Percentiles rank a stretch among this genome's conserved stretches.
phyloP scores from a whole-genome alignment of 257 asterid genomes.

The Thymus mandschuricus region DNA sequence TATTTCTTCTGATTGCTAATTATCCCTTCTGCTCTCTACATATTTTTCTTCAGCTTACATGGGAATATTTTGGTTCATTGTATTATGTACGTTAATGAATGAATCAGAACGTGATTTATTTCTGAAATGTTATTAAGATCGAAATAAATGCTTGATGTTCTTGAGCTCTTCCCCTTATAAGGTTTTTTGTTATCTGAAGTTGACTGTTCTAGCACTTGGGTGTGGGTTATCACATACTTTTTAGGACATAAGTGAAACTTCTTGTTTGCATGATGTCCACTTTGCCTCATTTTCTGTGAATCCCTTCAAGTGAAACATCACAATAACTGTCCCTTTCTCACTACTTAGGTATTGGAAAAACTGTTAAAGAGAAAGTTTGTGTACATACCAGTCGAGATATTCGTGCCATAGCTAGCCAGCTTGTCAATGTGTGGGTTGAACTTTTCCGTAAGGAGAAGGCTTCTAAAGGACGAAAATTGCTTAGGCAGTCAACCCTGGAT shows the following conservation, averaged over 20 bases:
- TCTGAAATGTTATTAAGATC: conserved; percentile 22
- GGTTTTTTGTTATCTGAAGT: conserved; percentile 18
- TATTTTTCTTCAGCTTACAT: conserved; percentile 12
- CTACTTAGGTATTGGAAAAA: conserved; percentile 84
- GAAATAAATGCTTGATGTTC: conserved; percentile 6
- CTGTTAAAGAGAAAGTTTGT: conserved; percentile 95
- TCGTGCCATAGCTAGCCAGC: conserved; percentile 99
- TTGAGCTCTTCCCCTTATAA: not conserved
- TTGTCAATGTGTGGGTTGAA: conserved; percentile 93
- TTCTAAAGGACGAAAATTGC: conserved; percentile 63
- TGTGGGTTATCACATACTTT: conserved; percentile 3
- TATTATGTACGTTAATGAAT: conserved; percentile 17
- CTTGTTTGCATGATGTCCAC: conserved; percentile 19
- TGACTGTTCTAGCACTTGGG: conserved; percentile 17
- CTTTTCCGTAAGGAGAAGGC: conserved; percentile 97
- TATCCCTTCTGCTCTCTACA: not conserved
- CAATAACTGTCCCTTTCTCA: conserved; percentile 15
- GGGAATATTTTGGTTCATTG: conserved; percentile 22
- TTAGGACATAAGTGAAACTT: conserved; percentile 3
- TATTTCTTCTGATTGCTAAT: conserved; percentile 25
- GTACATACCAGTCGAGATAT: conserved; percentile 99
- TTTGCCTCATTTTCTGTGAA: conserved; percentile 14
- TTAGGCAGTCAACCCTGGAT: conserved; percentile 57
- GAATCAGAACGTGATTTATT: conserved; percentile 16
- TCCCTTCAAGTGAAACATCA: conserved; percentile 21